A percentile compares a stretch with the other conserved stretches of the same genome.
Conservation (phyloP, 2,329 filamentous ascomycete species). For the Elsinoe necatrix region DNA sequence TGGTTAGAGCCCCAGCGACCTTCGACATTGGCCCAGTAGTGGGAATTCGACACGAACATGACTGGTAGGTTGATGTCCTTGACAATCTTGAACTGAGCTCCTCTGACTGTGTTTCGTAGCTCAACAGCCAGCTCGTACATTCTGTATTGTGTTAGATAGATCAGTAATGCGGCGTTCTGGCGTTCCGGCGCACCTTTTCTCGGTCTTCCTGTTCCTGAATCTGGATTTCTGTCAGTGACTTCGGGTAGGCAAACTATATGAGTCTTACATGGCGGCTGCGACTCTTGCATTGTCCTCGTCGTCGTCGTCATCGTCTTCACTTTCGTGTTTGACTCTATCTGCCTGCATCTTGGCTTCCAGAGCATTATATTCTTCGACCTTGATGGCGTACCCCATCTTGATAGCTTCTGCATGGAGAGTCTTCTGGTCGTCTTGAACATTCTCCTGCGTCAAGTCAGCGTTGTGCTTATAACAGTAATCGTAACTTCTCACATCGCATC, state of each 20-base stretch:
- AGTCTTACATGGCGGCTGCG: not conserved
- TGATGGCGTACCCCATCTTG: not conserved
- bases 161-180: too few relatives aligned
- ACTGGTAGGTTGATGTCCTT: conserved; percentile 18
- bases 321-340: not conserved
- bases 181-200: not conserved
- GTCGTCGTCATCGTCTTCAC: not conserved
- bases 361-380: not conserved
- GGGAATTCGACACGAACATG: conserved; percentile 23
- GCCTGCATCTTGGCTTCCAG: not conserved
- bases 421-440: not conserved
- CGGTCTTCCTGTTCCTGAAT: not conserved
- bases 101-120: conserved; percentile 19
- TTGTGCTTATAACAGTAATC: too few relatives aligned
- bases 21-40: conserved; percentile 20
- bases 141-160: too few relatives aligned
- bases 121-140: conserved; percentile 17
- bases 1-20: not conserved
- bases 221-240: not conserved
- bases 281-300: not conserved
- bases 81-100: conserved; percentile 9
- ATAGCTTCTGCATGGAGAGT: not conserved
- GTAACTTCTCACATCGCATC: conserved; percentile 18
- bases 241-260: too few relatives aligned
- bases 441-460: not conserved